Percentiles rank a stretch among this genome's conserved stretches.
Evolutionary conservation across 768 basidiomycete genomes (phyloP).

Genomic region (Podaxis rugospora): DNA sequence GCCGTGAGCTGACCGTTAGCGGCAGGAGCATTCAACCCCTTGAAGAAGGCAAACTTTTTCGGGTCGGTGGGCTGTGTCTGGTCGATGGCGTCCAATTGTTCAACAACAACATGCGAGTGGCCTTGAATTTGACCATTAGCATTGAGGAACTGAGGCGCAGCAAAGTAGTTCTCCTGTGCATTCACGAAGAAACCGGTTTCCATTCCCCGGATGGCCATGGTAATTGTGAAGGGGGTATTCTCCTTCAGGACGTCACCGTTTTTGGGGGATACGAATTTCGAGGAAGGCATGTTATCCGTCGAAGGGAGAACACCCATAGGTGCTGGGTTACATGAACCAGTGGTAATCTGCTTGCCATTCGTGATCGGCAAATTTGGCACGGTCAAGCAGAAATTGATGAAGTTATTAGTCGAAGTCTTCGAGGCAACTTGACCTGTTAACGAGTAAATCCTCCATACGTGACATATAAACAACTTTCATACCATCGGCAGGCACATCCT

Average conservation of each 20-base stretch:
- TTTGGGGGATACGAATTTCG: slow-evolving; percentile 44
- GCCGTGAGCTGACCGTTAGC: slow-evolving; percentile 44
- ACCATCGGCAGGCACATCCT: slow-evolving; percentile 28
- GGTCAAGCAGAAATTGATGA: slow-evolving; percentile 56
- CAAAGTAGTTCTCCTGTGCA: slow-evolving; percentile 46
- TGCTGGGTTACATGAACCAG: slow-evolving; percentile 57
- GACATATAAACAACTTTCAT: slow-evolving; percentile 34
- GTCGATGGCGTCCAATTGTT: slow-evolving; percentile 37
- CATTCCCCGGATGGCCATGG: slow-evolving; percentile 38
- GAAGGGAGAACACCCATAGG: slow-evolving; percentile 56
- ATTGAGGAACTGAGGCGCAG: slow-evolving; percentile 52
- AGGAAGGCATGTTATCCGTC: slow-evolving; percentile 41
- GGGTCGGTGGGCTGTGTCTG: slow-evolving; percentile 45
- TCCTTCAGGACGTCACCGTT: slow-evolving; percentile 41
- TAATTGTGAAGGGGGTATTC: slow-evolving; percentile 47
- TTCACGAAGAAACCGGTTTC: slow-evolving; percentile 53
- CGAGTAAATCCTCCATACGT: slow-evolving; percentile 33
- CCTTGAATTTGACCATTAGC: slow-evolving; percentile 46
- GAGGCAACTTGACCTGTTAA: slow-evolving; percentile 47
- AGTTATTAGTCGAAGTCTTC: slow-evolving; percentile 57
- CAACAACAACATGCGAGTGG: slow-evolving; percentile 56
- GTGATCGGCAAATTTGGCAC: slow-evolving; percentile 47
- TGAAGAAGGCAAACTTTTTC: slow-evolving; percentile 54
- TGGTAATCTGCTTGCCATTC: slow-evolving; percentile 48
- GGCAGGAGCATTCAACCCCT: slow-evolving; percentile 40